Conservation (phyloP, 73 alveolate genomes). For the Uronychia binucleata region DNA sequence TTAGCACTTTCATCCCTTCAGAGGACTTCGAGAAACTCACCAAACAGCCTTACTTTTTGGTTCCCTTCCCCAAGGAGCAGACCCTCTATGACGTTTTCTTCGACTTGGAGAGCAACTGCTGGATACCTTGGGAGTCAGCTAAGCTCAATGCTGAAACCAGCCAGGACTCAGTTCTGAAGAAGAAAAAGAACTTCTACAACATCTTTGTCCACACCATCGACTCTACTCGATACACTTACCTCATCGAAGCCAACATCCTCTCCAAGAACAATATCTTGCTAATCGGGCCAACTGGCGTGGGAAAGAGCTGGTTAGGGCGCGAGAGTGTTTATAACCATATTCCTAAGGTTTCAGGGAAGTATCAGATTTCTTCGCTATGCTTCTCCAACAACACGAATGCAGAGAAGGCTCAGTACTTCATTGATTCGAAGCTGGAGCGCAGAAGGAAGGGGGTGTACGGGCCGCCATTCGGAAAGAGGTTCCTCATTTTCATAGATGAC, state of each 20-base stretch:
- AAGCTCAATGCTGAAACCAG: not conserved
- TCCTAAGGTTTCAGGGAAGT: slow-evolving; percentile 45
- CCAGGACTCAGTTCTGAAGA: slow-evolving; percentile 13
- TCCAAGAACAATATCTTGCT: slow-evolving; percentile 85
- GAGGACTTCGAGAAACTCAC: slow-evolving; percentile 36
- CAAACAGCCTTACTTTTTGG: slow-evolving; percentile 56
- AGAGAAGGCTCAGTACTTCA: slow-evolving; percentile 76
- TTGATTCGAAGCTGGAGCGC: slow-evolving; percentile 87
- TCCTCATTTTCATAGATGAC: slow-evolving; percentile 86
- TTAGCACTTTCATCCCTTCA: slow-evolving; percentile 29
- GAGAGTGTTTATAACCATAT: slow-evolving; percentile 74
- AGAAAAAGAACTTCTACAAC: slow-evolving; percentile 43
- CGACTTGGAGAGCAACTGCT: slow-evolving; percentile 58
- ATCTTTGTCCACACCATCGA: slow-evolving; percentile 95
- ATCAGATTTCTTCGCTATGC: slow-evolving; percentile 72
- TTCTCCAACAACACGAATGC: slow-evolving; percentile 88
- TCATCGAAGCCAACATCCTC: slow-evolving; percentile 82
- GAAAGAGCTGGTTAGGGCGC: slow-evolving; percentile 91
- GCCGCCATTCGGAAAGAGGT: slow-evolving; percentile 85
- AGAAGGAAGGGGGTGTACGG: slow-evolving; percentile 92
- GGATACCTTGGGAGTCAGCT: slow-evolving; percentile 61
- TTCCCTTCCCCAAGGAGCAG: slow-evolving; percentile 51
- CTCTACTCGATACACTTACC: slow-evolving; percentile 91
- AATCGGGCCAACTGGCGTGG: slow-evolving; percentile 96
- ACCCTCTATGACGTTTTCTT: slow-evolving; percentile 53